phyloP scores from a whole-genome alignment of 1,139 yeast genomes.

The Torulaspora pretoriensis region DNA sequence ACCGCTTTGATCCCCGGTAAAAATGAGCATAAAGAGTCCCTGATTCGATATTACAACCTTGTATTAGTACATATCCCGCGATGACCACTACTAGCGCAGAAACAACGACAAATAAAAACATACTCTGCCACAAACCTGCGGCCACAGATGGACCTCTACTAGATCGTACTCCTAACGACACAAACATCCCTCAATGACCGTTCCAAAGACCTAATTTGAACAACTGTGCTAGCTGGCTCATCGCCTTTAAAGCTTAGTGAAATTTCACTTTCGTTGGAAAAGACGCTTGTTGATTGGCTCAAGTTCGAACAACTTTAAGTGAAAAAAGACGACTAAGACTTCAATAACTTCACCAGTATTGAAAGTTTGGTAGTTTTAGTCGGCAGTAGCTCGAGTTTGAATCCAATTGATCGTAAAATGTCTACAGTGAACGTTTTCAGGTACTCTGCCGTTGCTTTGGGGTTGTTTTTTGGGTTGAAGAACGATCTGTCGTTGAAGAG shows the following conservation, averaged over 20 bases:
- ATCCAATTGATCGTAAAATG: slow-evolving; percentile 30
- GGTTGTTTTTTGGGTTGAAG: slow-evolving; percentile 82
- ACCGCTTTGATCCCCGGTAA: slow-evolving; percentile 9
- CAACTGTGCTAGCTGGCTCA: background rate
- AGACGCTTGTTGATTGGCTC: slow-evolving; percentile 4
- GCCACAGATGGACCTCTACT: slow-evolving; percentile 2
- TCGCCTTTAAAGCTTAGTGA: slow-evolving; percentile 1
- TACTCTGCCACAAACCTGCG: slow-evolving; percentile 13
- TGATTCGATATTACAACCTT: slow-evolving; percentile 1
- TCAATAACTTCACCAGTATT: no score
- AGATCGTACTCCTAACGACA: slow-evolving; percentile 9
- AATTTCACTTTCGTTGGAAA: background rate
- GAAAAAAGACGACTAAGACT: slow-evolving; percentile 1
- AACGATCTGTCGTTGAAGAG: slow-evolving; percentile 71
- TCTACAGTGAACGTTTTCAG: slow-evolving; percentile 65
- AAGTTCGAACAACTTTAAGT: background rate
- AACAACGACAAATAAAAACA: slow-evolving; percentile 11
- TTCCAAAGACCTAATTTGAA: background rate
- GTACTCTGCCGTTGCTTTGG: slow-evolving; percentile 89
- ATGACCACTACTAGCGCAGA: slow-evolving; percentile 8
- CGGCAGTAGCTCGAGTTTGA: background rate
- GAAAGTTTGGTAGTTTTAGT: background rate
- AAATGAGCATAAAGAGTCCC: slow-evolving; percentile 3
- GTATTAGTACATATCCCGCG: slow-evolving; percentile 15
- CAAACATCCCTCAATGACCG: slow-evolving; percentile 9